A percentile compares a stretch with the other conserved stretches of the same genome.
Conservation (phyloP, 2,329 filamentous ascomycete species). For the Immersiporthe knoxdaviesiana region DNA sequence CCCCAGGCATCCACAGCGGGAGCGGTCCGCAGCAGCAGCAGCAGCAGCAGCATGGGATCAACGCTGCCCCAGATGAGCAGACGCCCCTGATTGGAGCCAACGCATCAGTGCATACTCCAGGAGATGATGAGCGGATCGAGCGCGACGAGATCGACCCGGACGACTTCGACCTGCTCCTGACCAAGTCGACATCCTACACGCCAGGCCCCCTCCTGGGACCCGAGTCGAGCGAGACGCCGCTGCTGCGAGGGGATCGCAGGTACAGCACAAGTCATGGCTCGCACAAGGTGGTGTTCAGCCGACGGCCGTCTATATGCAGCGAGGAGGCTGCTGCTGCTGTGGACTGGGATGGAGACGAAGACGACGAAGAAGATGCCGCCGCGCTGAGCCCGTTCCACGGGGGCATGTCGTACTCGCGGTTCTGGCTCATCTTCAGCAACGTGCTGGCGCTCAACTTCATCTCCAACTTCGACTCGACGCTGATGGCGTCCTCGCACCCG, state of each 20-base stretch:
- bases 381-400: constrained; percentile 43
- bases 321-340: constrained; percentile 6
- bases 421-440: constrained; percentile 65
- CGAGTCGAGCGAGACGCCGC: constrained; percentile 45
- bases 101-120: constrained; percentile 7
- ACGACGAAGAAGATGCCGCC: background rate
- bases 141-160: constrained; percentile 38
- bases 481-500: constrained; percentile 81
- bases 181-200: constrained; percentile 44
- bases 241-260: constrained; percentile 42
- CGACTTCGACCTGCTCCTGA: constrained; percentile 43
- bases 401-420: constrained; percentile 52
- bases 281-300: constrained; percentile 15
- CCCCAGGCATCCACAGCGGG: background rate
- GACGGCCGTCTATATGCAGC: constrained; percentile 19
- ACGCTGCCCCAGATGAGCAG: constrained; percentile 22
- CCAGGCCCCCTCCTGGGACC: constrained; percentile 46
- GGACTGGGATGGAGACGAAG: constrained; percentile 17
- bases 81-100: constrained; percentile 23
- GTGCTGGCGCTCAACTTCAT: constrained; percentile 63
- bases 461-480: constrained; percentile 72
- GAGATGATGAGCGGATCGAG: constrained; percentile 19
- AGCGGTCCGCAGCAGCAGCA: background rate
- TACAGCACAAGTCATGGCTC: constrained; percentile 32
- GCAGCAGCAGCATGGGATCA: constrained; percentile 1